Evolutionary conservation across 805 yeast genomes (phyloP).

Genomic region (Candida nemodendra): DNA sequence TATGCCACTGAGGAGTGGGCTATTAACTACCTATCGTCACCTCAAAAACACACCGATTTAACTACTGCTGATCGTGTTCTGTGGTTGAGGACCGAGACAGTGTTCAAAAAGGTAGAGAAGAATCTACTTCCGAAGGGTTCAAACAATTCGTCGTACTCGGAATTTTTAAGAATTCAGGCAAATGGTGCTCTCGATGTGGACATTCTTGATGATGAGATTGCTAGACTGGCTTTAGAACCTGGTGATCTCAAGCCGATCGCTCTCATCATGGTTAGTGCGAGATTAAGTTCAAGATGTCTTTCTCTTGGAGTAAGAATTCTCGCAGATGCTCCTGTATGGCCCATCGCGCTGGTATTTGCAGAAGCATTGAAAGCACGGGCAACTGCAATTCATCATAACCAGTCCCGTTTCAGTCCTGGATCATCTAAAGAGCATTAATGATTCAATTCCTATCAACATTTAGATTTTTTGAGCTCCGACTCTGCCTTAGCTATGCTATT

Average conservation of each 20-base stretch:
- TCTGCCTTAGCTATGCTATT: too few species aligned
- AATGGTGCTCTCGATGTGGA: constrained; percentile 58
- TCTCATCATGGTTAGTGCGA: constrained; percentile 45
- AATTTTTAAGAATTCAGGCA: constrained; percentile 55
- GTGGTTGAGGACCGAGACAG: constrained; percentile 63
- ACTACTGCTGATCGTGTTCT: constrained; percentile 51
- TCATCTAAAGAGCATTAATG: constrained; percentile 7
- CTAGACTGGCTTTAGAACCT: constrained; percentile 47
- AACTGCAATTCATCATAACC: constrained; percentile 33
- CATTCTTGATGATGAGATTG: constrained; percentile 46
- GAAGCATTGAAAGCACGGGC: constrained; percentile 74
- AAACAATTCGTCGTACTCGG: constrained; percentile 54
- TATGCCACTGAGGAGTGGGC: constrained; percentile 56
- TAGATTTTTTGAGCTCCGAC: too few species aligned
- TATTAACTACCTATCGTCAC: constrained; percentile 30
- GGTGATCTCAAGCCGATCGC: constrained; percentile 44
- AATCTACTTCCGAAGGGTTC: constrained; percentile 52
- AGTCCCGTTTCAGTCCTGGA: constrained; percentile 22
- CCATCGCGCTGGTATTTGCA: constrained; percentile 73
- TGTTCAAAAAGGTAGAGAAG: constrained; percentile 59
- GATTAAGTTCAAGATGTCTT: constrained; percentile 55
- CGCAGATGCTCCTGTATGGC: constrained; percentile 89
- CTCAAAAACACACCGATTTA: constrained; percentile 19
- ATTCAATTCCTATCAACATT: too few species aligned
- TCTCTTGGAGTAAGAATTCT: constrained; percentile 72